Conservation (phyloP, 257 asterid genomes). For the Fraxinus cuspidata region DNA sequence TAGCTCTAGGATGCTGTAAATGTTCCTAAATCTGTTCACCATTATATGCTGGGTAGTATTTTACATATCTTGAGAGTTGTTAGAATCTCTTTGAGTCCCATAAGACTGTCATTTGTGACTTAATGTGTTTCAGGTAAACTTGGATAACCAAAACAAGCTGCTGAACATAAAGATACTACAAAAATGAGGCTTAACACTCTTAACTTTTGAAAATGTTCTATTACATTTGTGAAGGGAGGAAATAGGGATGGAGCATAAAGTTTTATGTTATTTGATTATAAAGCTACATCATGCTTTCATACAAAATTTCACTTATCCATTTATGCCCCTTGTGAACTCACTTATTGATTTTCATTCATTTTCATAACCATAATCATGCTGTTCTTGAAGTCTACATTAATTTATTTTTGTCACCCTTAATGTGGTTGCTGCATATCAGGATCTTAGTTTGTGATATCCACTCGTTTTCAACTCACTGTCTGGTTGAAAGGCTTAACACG, state of each 20-base stretch:
- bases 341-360: no score
- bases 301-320: not conserved
- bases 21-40: not conserved
- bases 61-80: constrained; percentile 1
- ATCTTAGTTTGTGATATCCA: no score
- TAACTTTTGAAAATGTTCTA: not conserved
- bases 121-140: not conserved
- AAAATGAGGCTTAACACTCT: not conserved
- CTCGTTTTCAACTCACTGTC: not conserved
- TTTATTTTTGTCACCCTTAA: no score
- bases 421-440: no score
- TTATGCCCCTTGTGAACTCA: not conserved
- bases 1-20: not conserved
- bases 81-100: constrained; percentile 5
- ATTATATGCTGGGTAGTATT: constrained; percentile 1
- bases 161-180: not conserved
- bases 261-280: not conserved
- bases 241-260: not conserved
- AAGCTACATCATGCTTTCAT: not conserved
- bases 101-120: constrained; percentile 2
- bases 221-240: constrained; percentile 10
- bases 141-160: constrained; percentile 2
- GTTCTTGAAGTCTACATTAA: no score
- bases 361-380: no score
- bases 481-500: not conserved